Evolutionary conservation across 805 yeast genomes (phyloP).

Genomic region (Candida suzukii): DNA sequence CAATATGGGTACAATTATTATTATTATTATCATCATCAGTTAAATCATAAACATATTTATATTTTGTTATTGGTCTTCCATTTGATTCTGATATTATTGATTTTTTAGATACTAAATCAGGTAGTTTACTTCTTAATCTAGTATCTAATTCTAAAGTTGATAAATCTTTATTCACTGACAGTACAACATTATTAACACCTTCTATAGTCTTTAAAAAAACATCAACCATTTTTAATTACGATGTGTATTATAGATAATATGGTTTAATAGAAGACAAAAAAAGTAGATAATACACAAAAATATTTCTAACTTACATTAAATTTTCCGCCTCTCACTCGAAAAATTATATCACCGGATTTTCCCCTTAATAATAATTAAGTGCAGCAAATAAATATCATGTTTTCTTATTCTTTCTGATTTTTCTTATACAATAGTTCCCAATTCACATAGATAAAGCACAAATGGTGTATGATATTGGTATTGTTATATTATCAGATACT

Average conservation of each 20-base stretch:
- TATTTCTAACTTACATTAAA: no score
- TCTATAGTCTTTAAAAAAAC: slow-evolving; percentile 10
- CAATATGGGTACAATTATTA: slow-evolving; percentile 3
- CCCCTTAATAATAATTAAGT: no score
- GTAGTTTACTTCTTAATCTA: slow-evolving; percentile 4
- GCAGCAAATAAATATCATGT: no score
- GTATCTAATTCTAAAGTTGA: slow-evolving; percentile 1
- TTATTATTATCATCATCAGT: neutral
- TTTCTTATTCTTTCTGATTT: no score
- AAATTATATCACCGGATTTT: no score
- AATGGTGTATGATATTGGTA: slow-evolving; percentile 23
- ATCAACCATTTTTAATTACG: neutral
- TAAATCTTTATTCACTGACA: neutral
- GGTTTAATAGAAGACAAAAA: no score
- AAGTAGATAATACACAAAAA: no score
- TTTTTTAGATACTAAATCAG: slow-evolving; percentile 5
- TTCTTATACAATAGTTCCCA: no score
- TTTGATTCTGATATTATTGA: slow-evolving; percentile 9
- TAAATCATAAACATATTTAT: slow-evolving; percentile 1
- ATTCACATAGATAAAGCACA: no score
- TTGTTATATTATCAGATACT: slow-evolving; percentile 36
- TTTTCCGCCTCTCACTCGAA: no score
- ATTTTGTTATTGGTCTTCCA: slow-evolving; percentile 7
- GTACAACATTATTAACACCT: slow-evolving; percentile 7
- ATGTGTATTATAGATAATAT: no score